Evolutionary conservation across 805 yeast species (phyloP).

Genomic region (Barnettozyma populi): DNA sequence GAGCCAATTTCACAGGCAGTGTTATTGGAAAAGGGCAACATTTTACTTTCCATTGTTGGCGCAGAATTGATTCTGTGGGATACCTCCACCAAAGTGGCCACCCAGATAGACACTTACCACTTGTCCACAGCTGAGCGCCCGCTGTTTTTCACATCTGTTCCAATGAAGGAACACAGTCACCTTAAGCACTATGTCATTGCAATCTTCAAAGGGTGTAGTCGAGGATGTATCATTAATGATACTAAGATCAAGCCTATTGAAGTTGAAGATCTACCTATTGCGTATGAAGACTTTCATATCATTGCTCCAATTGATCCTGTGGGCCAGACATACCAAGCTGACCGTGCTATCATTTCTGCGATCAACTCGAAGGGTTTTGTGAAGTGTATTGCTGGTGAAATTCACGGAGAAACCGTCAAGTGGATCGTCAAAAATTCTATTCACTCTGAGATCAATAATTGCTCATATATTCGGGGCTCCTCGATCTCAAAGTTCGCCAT

Average conservation of each 20-base stretch:
- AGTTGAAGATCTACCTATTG: conserved; percentile 36
- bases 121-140: conserved; percentile 15
- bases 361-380: conserved; percentile 50
- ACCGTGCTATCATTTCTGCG: conserved; percentile 46
- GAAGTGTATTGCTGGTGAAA: conserved; percentile 40
- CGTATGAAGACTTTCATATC: conserved; percentile 33
- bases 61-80: conserved; percentile 55
- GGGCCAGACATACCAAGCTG: conserved; percentile 28
- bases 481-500: conserved; percentile 72
- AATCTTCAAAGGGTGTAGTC: conserved; percentile 36
- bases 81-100: conserved; percentile 33
- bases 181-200: conserved; percentile 44
- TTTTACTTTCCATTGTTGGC: conserved; percentile 41
- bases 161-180: conserved; percentile 28
- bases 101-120: conserved; percentile 12
- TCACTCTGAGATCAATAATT: conserved; percentile 49
- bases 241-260: conserved; percentile 26
- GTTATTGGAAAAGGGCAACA: conserved; percentile 42
- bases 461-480: conserved; percentile 62
- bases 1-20: conserved; percentile 44
- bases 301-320: conserved; percentile 67
- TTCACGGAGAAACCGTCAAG: conserved; percentile 27
- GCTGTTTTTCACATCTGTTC: conserved; percentile 31
- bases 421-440: conserved; percentile 53
- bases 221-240: conserved; percentile 35